Conservation (phyloP, 495 filamentous ascomycete species). For the Penicillium canariense region DNA sequence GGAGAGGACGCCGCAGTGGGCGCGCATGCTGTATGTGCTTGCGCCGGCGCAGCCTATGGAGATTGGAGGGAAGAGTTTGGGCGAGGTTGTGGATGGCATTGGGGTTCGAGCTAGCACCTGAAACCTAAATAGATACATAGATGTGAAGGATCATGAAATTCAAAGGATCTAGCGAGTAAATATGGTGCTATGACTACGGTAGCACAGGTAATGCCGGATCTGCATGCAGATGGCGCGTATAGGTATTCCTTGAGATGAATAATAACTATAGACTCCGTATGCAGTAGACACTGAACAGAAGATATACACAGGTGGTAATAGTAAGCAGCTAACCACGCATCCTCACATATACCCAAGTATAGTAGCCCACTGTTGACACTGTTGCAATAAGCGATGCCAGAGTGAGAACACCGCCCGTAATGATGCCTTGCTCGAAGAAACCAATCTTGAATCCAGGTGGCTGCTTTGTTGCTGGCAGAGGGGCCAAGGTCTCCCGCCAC, state of each 20-base stretch:
- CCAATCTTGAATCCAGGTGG: slow-evolving; percentile 37
- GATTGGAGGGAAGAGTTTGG: slow-evolving; percentile 38
- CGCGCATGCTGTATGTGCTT: slow-evolving; percentile 57
- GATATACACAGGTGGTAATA: not conserved
- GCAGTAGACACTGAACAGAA: not conserved
- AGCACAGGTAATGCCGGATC: too few species aligned
- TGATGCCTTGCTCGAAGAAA: slow-evolving; percentile 54
- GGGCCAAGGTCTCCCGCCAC: slow-evolving; percentile 28
- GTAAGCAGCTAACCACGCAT: slow-evolving; percentile 1
- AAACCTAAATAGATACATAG: not conserved
- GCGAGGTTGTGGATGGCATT: slow-evolving; percentile 46
- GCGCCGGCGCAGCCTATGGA: slow-evolving; percentile 38
- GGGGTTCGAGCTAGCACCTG: slow-evolving; percentile 32
- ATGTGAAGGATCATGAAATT: not conserved
- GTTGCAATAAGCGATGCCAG: slow-evolving; percentile 26
- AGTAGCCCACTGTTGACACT: slow-evolving; percentile 30
- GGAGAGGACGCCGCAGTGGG: slow-evolving; percentile 34
- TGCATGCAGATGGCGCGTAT: too few species aligned
- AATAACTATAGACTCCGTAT: not conserved
- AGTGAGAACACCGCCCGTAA: slow-evolving; percentile 36
- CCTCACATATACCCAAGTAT: slow-evolving; percentile 25
- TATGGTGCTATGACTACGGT: too few species aligned
- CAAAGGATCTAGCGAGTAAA: too few species aligned
- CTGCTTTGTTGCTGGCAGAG: slow-evolving; percentile 41
- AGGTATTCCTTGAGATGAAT: not conserved